Percentiles rank a stretch among this genome's conserved stretches.
Conservation (phyloP, 768 basidiomycete species). For the Hygrocybe coccinea region DNA sequence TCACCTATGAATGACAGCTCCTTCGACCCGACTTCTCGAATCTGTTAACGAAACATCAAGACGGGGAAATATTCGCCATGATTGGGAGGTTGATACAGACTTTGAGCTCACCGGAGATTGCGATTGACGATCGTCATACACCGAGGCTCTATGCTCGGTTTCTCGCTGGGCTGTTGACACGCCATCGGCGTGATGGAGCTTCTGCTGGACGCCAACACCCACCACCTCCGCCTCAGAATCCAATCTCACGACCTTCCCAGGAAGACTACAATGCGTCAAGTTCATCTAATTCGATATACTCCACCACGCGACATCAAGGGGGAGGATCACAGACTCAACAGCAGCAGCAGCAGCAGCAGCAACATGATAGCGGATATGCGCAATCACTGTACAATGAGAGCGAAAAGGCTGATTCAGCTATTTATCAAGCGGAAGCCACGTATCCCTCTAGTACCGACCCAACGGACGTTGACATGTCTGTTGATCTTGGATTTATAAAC, state of each 20-base stretch:
- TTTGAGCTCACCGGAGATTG: slow-evolving; percentile 64
- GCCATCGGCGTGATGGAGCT: slow-evolving; percentile 65
- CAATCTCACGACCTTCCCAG: slow-evolving; percentile 15
- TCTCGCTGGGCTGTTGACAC: slow-evolving; percentile 64
- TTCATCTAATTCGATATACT: slow-evolving; percentile 27
- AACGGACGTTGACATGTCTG: slow-evolving; percentile 38
- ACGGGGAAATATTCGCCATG: slow-evolving; percentile 65
- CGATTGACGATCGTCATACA: slow-evolving; percentile 78
- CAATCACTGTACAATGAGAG: slow-evolving; percentile 13
- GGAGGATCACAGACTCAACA: slow-evolving; percentile 5
- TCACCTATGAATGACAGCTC: slow-evolving; percentile 37
- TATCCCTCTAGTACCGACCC: slow-evolving; percentile 39
- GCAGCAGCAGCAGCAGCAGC: slow-evolving; percentile 14
- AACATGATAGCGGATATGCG: slow-evolving; percentile 14
- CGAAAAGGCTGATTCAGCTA: slow-evolving; percentile 31
- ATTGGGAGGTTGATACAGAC: slow-evolving; percentile 71
- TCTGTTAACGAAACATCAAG: slow-evolving; percentile 55
- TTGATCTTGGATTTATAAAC: slow-evolving; percentile 34
- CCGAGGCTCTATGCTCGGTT: slow-evolving; percentile 78
- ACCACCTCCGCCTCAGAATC: slow-evolving; percentile 41
- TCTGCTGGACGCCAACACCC: slow-evolving; percentile 52
- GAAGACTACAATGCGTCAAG: slow-evolving; percentile 11
- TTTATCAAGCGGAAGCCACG: slow-evolving; percentile 46
- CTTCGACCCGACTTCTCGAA: slow-evolving; percentile 70
- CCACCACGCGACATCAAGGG: slow-evolving; percentile 21